Base-by-base conservation (phyloP, 176 grass and related monocot genomes). In the Oryza coarctata region DNA sequence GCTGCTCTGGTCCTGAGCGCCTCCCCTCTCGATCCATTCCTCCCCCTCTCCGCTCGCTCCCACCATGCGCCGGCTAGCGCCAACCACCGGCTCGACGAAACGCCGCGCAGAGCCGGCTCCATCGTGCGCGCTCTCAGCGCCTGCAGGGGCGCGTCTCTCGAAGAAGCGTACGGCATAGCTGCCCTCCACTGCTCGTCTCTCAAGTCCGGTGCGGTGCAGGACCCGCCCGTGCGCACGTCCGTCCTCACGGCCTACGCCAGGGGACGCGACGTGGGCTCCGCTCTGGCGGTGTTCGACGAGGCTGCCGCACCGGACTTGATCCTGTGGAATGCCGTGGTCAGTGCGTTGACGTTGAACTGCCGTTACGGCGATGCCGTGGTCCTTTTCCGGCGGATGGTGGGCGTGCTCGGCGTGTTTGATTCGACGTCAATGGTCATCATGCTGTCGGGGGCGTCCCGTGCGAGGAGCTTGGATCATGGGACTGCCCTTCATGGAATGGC, bases 301-400 rank as follows among this genome's bases (percentile, higher is more conserved):
- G 79, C 76, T 5, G 44, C 55, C 3, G 47, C 39, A 11, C 80
- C 83, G 15, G 92, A 98, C 49, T 8, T 86, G 36, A 91, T 93
- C 47, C 60, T 90, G 9, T 98, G 95, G 92, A 98, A 95, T 45
- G 90, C 90, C 27, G 88, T 80, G 12, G 70, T 98, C 77, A 63
- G 35, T 64, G 79, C 90, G 1, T 31, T 76, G 12, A 78, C 74
- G 12, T 41, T 45, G 11, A 77, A 65, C 33, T 79, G 33, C 45
- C 33, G 69, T 3, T 89, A 86, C 5, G 29, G 12, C 23, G 81
- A 84, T 5, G 76, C 88, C 6, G 26, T 82, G 33, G 72, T 5
- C 3, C 73, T 91, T 44, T 86, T 98, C 79, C 34, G 74, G 63
- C 70, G 73, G 50, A 95, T 98, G 95, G 31, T 31, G 5, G 10